Evolutionary conservation across 2,329 filamentous ascomycete genomes (phyloP).

Genomic region (Tolypocladium sp.): DNA sequence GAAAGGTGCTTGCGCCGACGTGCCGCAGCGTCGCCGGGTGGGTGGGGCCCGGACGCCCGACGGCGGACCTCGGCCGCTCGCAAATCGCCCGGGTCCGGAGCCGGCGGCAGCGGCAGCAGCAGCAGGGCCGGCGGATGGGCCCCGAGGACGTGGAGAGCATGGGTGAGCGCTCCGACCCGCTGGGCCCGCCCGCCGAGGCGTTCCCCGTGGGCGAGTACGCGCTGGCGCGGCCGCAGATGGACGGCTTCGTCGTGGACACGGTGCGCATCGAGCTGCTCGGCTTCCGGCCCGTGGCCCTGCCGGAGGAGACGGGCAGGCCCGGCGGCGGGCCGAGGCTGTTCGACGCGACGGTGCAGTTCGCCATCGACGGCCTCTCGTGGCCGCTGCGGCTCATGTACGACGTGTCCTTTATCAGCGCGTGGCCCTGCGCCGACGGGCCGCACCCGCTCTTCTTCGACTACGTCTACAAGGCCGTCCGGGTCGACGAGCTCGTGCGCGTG

Average conservation of each 20-base stretch:
- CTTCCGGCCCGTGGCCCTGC: conserved; percentile 36
- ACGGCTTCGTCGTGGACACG: conserved; percentile 50
- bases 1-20: conserved; percentile 65
- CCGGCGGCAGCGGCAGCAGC: conserved; percentile 40
- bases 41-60: conserved; percentile 64
- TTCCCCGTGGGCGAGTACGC: conserved; percentile 63
- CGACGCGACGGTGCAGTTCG: conserved; percentile 54
- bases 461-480: conserved; percentile 46
- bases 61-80: conserved; percentile 54
- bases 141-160: conserved; percentile 56
- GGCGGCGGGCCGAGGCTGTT: conserved; percentile 35
- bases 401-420: conserved; percentile 57
- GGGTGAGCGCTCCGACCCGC: conserved; percentile 57
- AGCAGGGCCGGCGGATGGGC: conserved; percentile 28
- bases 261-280: conserved; percentile 62
- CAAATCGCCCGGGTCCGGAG: conserved; percentile 64
- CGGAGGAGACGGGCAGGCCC: conserved; percentile 10
- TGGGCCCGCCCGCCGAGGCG: conserved; percentile 51
- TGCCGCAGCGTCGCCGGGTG: conserved; percentile 64
- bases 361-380: conserved; percentile 55
- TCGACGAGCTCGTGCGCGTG: conserved; percentile 57
- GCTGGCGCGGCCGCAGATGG: conserved; percentile 47
- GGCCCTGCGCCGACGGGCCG: conserved; percentile 54
- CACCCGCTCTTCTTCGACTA: conserved; percentile 69
- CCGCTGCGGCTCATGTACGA: conserved; percentile 54